Base-by-base conservation (phyloP, 225 moss, liverwort and hornwort genomes). In the Thuidium tamariscinum region DNA sequence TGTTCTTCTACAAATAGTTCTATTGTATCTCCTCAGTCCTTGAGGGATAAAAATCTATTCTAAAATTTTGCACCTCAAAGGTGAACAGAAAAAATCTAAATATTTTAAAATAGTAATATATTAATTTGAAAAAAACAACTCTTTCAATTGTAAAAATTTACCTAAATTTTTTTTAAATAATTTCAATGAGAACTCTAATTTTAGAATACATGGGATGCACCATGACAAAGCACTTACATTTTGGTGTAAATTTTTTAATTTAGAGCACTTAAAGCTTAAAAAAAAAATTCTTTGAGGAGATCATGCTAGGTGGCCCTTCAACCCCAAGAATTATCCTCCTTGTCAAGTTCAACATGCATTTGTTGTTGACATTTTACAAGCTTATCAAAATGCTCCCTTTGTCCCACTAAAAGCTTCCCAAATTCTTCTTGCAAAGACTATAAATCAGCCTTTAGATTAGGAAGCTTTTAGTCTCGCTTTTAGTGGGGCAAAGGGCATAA, bases 201-300 rank as follows among this genome's bases (percentile, higher is more conserved):
- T 46, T 19, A 30, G 7, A 71, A 0, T 18, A 11, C 4, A 32
- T 0, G n/a, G n/a, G 0, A 48, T 73, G 5, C 4, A 73, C 0
- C 0, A 0, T 12, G 1, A 20, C 12, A 48, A 48, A 46, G 6
- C 19, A 19, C 2, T 19, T 1, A 30, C 19, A 48, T 73, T 30
- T 48, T 0, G 46, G 18, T 18, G 7, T 30, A 30, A 73, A 48
- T 48, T 48, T 32, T 0, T 9, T 9, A 46, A 30, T 18, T 72
- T 30, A 19, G 2, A 30, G 5, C 4, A 12, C 19, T 48, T 32
- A 8, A 44, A 29, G 4, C 0, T 18, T 32, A 32, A 7, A 19
- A 1, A 10, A 10, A 18, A 46, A 9, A 2, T 3, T 2, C 9
- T 72, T 30, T 46, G 2, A 0, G 0, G 11, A 1, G 11, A 48